Percentiles rank a stretch among this genome's conserved stretches.
These are phyloP conservation scores for Metarhizium guizhouense DNA, from an alignment of 2,329 filamentous ascomycete genomes.

Conservation along the genomic window DNA sequence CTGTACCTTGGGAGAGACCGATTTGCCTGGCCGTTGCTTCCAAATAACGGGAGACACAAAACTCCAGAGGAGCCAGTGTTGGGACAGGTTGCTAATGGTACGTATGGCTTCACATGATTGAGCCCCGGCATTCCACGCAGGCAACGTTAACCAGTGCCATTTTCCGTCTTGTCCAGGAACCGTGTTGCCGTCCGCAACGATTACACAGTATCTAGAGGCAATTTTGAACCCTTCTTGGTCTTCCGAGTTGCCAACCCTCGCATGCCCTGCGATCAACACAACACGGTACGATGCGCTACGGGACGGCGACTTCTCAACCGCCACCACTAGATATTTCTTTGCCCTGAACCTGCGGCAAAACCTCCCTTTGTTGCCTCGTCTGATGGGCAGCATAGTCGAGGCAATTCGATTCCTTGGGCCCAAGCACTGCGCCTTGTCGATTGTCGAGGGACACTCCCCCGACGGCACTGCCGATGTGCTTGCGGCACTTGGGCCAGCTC, in stretches of 20 bases:
- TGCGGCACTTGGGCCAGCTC: constrained; percentile 23
- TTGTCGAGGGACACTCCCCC: constrained; percentile 4
- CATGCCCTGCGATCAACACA: constrained; percentile 14
- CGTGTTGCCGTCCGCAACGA: constrained; percentile 3
- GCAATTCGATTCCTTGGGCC: constrained; percentile 39
- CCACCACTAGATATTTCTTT: constrained; percentile 33
- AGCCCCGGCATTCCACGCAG: too few species aligned
- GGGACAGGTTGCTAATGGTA: too few species aligned
- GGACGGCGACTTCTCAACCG: background rate
- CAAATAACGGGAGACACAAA: too few species aligned
- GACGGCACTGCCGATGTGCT: constrained; percentile 42
- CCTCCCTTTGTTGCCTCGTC: constrained; percentile 31
- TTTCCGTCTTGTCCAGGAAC: background rate
- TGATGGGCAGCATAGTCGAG: constrained; percentile 38
- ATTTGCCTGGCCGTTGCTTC: too few species aligned
- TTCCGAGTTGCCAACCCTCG: constrained; percentile 10
- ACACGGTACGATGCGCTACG: constrained; percentile 14
- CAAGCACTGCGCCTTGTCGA: constrained; percentile 31
- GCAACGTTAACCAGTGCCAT: too few species aligned
- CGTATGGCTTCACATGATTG: too few species aligned
- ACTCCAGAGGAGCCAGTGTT: too few species aligned
- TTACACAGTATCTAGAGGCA: constrained; percentile 14
- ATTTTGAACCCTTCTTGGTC: constrained; percentile 15
- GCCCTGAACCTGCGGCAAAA: constrained; percentile 41
- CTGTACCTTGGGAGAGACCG: too few species aligned